Conservation (phyloP, 176 grass and related monocot genomes). For the Urochloa ruziziensis region DNA sequence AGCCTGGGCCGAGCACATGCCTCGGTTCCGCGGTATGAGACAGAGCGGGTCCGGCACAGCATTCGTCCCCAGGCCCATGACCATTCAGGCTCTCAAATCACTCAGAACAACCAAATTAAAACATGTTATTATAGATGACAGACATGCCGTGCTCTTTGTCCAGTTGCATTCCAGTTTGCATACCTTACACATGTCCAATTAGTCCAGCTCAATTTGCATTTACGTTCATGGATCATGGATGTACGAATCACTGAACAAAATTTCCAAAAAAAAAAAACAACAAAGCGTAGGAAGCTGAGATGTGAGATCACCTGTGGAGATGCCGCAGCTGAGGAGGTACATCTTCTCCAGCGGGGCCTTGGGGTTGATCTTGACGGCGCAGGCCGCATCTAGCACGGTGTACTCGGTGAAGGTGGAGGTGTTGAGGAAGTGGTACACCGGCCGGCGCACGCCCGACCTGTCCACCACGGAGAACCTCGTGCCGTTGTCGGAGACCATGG, state of each 20-base stretch:
- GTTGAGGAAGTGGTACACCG: constrained; percentile 93
- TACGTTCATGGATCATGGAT: too few relatives aligned
- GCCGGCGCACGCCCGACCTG: background rate
- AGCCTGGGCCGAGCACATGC: background rate
- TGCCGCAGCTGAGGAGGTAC: constrained; percentile 79
- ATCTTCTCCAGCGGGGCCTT: constrained; percentile 57
- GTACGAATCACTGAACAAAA: too few relatives aligned
- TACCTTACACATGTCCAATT: too few relatives aligned
- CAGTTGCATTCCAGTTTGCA: background rate
- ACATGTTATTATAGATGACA: too few relatives aligned
- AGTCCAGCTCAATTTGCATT: too few relatives aligned
- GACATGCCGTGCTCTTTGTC: too few relatives aligned
- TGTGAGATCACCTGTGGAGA: constrained; percentile 90
- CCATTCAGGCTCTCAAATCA: background rate
- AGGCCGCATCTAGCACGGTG: constrained; percentile 80
- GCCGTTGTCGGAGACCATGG: constrained; percentile 53
- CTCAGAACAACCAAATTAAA: background rate
- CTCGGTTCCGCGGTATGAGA: background rate
- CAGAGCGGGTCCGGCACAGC: background rate
- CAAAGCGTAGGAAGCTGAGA: too few relatives aligned
- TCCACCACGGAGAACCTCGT: constrained; percentile 53
- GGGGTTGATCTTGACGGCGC: constrained; percentile 61
- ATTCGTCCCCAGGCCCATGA: too few relatives aligned
- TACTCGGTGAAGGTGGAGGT: constrained; percentile 94
- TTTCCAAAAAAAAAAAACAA: too few relatives aligned